These are phyloP conservation scores for Saccharomyces pastorianus DNA, from an alignment of 1,139 yeast species.

Conservation along the genomic window DNA sequence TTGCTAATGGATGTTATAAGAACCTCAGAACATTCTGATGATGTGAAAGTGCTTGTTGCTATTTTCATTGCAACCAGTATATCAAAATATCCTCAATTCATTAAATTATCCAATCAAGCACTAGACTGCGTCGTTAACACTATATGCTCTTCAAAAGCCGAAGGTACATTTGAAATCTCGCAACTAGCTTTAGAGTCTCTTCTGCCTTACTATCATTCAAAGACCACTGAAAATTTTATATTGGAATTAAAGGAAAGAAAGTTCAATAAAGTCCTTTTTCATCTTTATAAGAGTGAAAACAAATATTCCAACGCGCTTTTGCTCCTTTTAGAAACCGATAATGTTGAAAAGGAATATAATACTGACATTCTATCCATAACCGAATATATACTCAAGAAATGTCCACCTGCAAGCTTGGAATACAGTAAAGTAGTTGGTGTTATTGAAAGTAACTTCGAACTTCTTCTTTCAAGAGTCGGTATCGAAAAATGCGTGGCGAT, in stretches of 20 bases:
- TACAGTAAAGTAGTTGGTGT: constrained; percentile 4
- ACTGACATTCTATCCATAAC: neutral
- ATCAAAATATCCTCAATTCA: constrained; percentile 72
- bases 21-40: constrained; percentile 11
- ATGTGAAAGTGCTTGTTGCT: constrained; percentile 38
- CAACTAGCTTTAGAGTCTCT: constrained; percentile 67
- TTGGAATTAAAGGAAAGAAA: constrained; percentile 46
- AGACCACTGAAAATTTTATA: constrained; percentile 39
- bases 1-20: constrained; percentile 23
- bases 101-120: constrained; percentile 55
- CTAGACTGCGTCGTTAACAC: constrained; percentile 42
- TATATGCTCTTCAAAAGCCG: constrained; percentile 36
- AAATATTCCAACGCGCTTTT: constrained; percentile 40
- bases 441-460: constrained; percentile 10
- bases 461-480: constrained; percentile 6
- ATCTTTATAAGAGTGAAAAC: constrained; percentile 47
- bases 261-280: constrained; percentile 51
- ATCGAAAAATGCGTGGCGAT: constrained; percentile 8
- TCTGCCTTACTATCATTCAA: constrained; percentile 53
- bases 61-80: constrained; percentile 69
- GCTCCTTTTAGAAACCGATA: neutral
- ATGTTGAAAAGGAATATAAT: neutral
- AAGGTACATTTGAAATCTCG: constrained; percentile 41
- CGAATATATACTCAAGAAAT: neutral
- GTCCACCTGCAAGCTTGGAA: constrained; percentile 2